Base-by-base conservation (phyloP, 2,329 filamentous ascomycete species). In the Cryoendolithus antarcticus region DNA sequence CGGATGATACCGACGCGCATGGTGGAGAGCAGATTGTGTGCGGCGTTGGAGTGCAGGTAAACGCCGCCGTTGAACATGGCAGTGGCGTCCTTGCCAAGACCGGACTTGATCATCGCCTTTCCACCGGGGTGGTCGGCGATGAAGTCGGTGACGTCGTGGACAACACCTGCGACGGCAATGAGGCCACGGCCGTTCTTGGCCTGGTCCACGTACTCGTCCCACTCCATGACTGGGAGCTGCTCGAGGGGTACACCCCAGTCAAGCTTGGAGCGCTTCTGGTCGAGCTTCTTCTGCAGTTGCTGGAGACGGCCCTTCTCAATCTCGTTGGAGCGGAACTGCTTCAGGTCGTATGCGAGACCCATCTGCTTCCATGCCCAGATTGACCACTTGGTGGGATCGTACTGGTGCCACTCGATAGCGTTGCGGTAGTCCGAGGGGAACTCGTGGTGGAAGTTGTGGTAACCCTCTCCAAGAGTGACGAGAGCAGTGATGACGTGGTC, bases 381-480 rank as follows among this genome's bases (percentile, higher is more conserved):
- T 58, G 67, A 73, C 84, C 85, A 91, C 70, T 93, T 93, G 61
- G 85, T 93, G 34, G 85, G 85, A 61, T 93, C 85, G 57, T 93
- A 93, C 66, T 93, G 85, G 67, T 78, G 81, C 84, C 85, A 93
- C 64, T 86, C 72, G 51, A 91, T 89, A 45, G 84, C 85, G 60
- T 93, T 93, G 60, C 85, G 83, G 75, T 91, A 93, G 63, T 93
- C 85, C 8, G 83, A 89, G 39, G 86, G 86, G 66, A 93, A 93
- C 63, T 93, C 85, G 72, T 93, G 85, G 67, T 93, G 85, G 74
- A 93, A 93, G 73, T 93, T 93, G 74, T 93, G 85, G 69, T 93
- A 93, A 24, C 85, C 85, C 65, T 88, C 85, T 35, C 85, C 85
- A 13, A 93, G 79, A 32, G 85, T 93, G 51, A 86, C 79, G 11